These are phyloP conservation scores for Hippophae gyantsensis DNA, from an alignment of 306 rosid genomes.

Conservation along the genomic window DNA sequence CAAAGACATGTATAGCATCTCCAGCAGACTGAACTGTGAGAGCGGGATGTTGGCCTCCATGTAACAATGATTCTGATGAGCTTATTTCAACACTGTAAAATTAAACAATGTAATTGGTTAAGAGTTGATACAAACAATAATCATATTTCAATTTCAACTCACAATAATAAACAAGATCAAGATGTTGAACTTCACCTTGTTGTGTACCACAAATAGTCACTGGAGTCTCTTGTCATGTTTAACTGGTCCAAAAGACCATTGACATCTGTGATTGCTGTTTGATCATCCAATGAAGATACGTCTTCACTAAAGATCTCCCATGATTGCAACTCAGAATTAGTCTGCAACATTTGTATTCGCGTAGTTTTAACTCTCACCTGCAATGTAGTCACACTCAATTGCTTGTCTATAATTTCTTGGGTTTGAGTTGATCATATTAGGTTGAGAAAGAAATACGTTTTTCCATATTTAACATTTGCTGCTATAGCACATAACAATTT, in stretches of 20 bases:
- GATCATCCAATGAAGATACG: slow-evolving; percentile 34
- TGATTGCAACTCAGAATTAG: slow-evolving; percentile 19
- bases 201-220: slow-evolving; percentile 82
- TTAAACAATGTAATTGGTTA: slow-evolving; percentile 2
- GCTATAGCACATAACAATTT: not conserved
- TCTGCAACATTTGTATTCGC: slow-evolving; percentile 28
- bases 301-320: slow-evolving; percentile 67
- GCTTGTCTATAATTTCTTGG: slow-evolving; percentile 8
- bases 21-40: slow-evolving; percentile 65
- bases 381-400: slow-evolving; percentile 6
- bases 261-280: slow-evolving; percentile 25
- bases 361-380: slow-evolving; percentile 50
- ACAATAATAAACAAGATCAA: not conserved
- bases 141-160: not conserved
- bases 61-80: slow-evolving; percentile 54
- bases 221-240: slow-evolving; percentile 49
- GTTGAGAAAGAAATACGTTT: too few relatives aligned
- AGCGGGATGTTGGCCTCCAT: slow-evolving; percentile 42
- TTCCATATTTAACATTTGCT: not conserved
- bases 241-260: slow-evolving; percentile 71
- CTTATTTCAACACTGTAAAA: slow-evolving; percentile 48
- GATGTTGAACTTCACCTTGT: slow-evolving; percentile 51
- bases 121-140: not conserved
- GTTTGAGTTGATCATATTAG: not conserved
- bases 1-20: slow-evolving; percentile 64